phyloP scores from a whole-genome alignment of 768 basidiomycete genomes.

The Piloderma croceum region DNA sequence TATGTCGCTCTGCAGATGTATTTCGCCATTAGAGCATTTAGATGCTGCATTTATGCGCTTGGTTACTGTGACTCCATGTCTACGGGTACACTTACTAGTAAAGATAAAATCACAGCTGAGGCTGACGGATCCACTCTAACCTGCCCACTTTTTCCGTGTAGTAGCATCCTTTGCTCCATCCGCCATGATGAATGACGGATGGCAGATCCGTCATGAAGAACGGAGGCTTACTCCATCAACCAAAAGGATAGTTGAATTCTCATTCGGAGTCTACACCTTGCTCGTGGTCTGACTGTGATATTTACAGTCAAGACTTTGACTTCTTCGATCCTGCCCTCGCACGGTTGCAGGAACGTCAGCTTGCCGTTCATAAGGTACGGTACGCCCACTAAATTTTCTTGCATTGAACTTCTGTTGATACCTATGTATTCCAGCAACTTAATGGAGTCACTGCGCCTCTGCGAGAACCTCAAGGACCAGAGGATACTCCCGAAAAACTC shows the following conservation, averaged over 20 bases:
- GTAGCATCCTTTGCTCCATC: too few relatives aligned
- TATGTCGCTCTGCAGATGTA: constrained; percentile 66
- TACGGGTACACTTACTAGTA: constrained; percentile 70
- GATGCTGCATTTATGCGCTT: constrained; percentile 89
- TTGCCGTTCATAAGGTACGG: constrained; percentile 69
- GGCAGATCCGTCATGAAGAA: too few relatives aligned
- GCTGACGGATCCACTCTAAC: constrained; percentile 83
- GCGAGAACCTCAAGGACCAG: constrained; percentile 61
- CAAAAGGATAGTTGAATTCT: too few relatives aligned
- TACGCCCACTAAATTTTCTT: not conserved
- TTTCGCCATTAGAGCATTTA: constrained; percentile 87
- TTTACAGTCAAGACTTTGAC: constrained; percentile 89
- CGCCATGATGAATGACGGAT: too few relatives aligned
- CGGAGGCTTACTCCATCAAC: too few relatives aligned
- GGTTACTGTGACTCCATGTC: constrained; percentile 73
- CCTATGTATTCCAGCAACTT: constrained; percentile 36
- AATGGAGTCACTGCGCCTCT: constrained; percentile 62
- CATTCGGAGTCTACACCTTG: too few relatives aligned
- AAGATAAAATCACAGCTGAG: too few relatives aligned
- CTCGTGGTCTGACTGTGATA: too few relatives aligned
- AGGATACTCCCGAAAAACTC: constrained; percentile 77
- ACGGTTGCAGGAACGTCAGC: constrained; percentile 81
- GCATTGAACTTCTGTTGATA: constrained; percentile 3
- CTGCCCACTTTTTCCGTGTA: constrained; percentile 73
- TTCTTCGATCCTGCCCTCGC: constrained; percentile 84